Evolutionary conservation across 176 grass and related monocot genomes (phyloP).

Genomic region (Aegilops sharonensis): DNA sequence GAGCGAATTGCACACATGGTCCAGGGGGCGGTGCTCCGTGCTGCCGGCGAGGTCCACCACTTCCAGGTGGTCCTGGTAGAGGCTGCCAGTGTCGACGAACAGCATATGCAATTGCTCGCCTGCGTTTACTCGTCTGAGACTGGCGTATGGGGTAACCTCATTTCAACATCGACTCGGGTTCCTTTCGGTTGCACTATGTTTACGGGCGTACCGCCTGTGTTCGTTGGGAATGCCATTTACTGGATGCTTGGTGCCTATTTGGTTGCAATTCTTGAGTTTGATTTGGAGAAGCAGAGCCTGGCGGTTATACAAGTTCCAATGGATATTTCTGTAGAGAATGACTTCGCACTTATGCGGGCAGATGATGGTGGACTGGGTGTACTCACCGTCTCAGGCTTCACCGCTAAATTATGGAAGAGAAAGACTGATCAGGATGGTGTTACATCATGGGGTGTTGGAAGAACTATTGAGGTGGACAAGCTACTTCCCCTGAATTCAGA

Average conservation of each 20-base stretch:
- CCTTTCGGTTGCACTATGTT: neutral
- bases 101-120: neutral
- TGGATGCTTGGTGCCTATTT: too few relatives aligned
- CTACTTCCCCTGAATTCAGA: neutral
- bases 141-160: neutral
- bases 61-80: neutral
- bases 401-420: neutral
- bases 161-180: neutral
- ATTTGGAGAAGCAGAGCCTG: too few relatives aligned
- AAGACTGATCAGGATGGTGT: neutral
- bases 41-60: neutral
- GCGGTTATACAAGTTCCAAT: too few relatives aligned
- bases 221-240: too few relatives aligned
- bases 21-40: neutral
- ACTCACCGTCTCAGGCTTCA: neutral
- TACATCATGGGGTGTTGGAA: neutral
- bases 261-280: too few relatives aligned
- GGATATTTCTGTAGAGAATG: neutral
- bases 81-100: neutral
- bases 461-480: neutral
- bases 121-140: neutral
- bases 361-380: neutral
- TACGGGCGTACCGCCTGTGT: neutral
- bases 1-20: too few relatives aligned
- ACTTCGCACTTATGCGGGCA: neutral